Conservation (phyloP, 2,329 filamentous ascomycete genomes). For the Colletotrichum horii region DNA sequence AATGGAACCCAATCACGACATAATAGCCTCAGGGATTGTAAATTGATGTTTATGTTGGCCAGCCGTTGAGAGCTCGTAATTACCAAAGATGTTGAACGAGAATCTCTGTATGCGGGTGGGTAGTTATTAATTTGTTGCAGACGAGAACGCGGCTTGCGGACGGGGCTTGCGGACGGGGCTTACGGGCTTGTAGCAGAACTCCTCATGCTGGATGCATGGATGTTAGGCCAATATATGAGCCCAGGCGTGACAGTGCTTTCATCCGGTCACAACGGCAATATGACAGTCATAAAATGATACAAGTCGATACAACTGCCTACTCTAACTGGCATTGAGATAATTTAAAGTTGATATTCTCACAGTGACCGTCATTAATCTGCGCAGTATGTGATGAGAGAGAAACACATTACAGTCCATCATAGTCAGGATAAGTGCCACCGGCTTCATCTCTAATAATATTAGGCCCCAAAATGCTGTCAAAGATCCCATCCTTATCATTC, state of each 20-base stretch:
- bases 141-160: too few species aligned
- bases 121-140: too few species aligned
- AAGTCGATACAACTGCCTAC: background rate
- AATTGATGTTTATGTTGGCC: too few species aligned
- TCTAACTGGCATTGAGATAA: rapidly evolving
- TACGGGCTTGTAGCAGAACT: background rate
- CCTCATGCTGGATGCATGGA: rapidly evolving
- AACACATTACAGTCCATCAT: background rate
- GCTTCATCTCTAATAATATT: background rate
- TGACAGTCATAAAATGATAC: rapidly evolving
- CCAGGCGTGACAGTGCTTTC: rapidly evolving
- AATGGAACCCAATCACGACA: rapidly evolving
- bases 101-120: rapidly evolving
- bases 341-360: rapidly evolving
- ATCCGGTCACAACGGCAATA: background rate
- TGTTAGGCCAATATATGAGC: rapidly evolving
- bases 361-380: rapidly evolving
- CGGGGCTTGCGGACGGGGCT: too few species aligned
- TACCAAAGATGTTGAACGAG: background rate
- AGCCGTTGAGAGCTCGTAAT: too few species aligned
- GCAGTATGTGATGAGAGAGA: rapidly evolving
- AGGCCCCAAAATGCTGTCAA: background rate
- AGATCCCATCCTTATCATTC: background rate
- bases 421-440: background rate
- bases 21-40: background rate